A percentile compares a stretch with the other conserved stretches of the same genome.
These are phyloP conservation scores for Triangularia setosa DNA, from an alignment of 2,329 filamentous ascomycete species.

Conservation along the genomic window DNA sequence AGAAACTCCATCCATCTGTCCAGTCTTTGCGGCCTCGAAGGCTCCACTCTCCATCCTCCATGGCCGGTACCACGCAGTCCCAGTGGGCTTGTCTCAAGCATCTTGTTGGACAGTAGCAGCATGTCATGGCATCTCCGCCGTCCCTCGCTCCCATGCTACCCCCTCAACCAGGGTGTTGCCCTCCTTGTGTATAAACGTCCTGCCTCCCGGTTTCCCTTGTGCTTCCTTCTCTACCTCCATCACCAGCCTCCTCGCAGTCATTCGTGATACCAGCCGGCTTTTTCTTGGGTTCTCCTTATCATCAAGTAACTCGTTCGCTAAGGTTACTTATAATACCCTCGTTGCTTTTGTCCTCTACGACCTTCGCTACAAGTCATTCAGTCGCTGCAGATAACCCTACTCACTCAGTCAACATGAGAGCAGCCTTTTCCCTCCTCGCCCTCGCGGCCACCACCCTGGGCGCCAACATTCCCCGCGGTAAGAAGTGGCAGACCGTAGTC, in stretches of 20 bases:
- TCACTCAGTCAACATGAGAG: constrained; percentile 30
- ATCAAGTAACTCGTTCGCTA: constrained; percentile 29
- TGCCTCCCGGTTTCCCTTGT: constrained; percentile 12
- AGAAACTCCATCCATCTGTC: constrained; percentile 4
- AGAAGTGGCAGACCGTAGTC: constrained; percentile 18
- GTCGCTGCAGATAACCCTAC: constrained; percentile 9
- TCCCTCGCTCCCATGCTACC: background rate
- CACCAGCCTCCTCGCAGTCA: constrained; percentile 19
- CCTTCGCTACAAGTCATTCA: constrained; percentile 12
- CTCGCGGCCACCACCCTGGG: constrained; percentile 30
- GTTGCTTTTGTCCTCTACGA: constrained; percentile 15
- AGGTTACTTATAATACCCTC: constrained; percentile 29
- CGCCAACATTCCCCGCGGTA: constrained; percentile 21
- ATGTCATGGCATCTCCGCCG: constrained; percentile 14
- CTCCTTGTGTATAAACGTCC: constrained; percentile 24
- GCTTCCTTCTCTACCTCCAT: constrained; percentile 18
- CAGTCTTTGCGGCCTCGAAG: constrained; percentile 8
- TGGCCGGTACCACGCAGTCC: constrained; percentile 16
- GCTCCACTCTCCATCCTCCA: constrained; percentile 13
- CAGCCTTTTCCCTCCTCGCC: constrained; percentile 30
- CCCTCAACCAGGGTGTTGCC: background rate
- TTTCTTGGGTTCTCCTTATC: constrained; percentile 12
- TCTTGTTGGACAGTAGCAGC: constrained; percentile 17
- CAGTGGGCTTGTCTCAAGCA: constrained; percentile 18
- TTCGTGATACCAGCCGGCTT: constrained; percentile 19